A percentile compares a stretch with the other conserved stretches of the same genome.
Conservation (phyloP, 2,329 filamentous ascomycete genomes). For the Stemphylium vesicarium region DNA sequence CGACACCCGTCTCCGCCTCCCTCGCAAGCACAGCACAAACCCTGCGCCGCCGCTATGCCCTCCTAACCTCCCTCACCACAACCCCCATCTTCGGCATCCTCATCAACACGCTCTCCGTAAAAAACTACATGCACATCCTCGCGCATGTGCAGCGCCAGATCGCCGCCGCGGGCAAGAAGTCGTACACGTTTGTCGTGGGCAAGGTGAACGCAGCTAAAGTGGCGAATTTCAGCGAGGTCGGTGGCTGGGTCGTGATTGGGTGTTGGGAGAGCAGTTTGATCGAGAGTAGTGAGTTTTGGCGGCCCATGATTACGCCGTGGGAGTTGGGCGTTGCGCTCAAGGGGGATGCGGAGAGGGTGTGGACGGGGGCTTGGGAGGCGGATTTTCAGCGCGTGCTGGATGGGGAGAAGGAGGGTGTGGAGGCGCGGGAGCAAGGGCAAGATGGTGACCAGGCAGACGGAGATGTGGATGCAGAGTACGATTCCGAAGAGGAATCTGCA, state of each 20-base stretch:
- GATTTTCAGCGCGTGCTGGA: constrained; percentile 76
- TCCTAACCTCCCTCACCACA: constrained; percentile 79
- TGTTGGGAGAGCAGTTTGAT: constrained; percentile 97
- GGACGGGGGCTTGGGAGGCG: constrained; percentile 88
- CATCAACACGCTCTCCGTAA: constrained; percentile 92
- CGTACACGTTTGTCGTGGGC: constrained; percentile 94
- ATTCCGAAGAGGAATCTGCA: constrained; percentile 69
- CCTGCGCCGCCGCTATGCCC: constrained; percentile 85
- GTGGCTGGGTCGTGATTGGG: constrained; percentile 95
- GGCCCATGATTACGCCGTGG: constrained; percentile 92
- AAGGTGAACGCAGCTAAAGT: constrained; percentile 96
- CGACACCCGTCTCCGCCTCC: constrained; percentile 42
- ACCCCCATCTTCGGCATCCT: constrained; percentile 89
- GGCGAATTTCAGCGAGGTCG: constrained; percentile 94
- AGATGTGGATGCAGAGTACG: constrained; percentile 5
- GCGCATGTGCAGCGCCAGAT: constrained; percentile 76
- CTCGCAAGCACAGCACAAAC: constrained; percentile 60
- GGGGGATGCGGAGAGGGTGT: constrained; percentile 76
- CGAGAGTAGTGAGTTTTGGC: constrained; percentile 87
- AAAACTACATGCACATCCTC: constrained; percentile 85
- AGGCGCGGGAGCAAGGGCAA: constrained; percentile 42
- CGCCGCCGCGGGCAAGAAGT: constrained; percentile 83
- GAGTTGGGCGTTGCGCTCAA: constrained; percentile 81
- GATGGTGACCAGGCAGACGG: constrained; percentile 14
- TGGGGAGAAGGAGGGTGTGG: constrained; percentile 20